Evolutionary conservation across 352 stramenopile genomes (phyloP), one percentile per base, ranked within the genome.

Genomic region (Pilasporangium apinafurcum): DNA sequence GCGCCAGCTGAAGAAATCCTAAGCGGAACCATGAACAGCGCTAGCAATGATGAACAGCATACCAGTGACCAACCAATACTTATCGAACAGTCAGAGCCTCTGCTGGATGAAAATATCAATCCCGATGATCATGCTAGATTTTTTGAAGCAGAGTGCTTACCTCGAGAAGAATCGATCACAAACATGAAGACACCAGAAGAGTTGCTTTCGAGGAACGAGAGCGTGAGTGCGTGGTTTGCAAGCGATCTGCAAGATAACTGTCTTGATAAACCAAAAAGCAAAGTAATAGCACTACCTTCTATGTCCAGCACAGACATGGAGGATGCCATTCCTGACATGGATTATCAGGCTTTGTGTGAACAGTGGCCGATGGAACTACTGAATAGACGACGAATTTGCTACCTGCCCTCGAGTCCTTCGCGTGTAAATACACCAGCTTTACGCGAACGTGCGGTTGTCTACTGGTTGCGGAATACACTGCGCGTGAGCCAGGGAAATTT

Each of bases 401-500:
- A 65, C 51, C 36, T 58, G 25, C 53, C 49, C 28, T 44, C 28
- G 30, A 32, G 17, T n/a, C 46, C 38, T 18, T 25, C 31, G 12
- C 56, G 36, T 30, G 51, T 31, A 38, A 44, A 5, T 18, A 21
- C 8, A 32, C 6, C 9, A 29, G 16, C n/a, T 41, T 43, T 13
- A 26, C 32, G n/a, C 38, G 46, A n/a, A 26, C 40, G 49, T 18
- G 53, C 57, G 16, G 52, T 90, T 22, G 44, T 90, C 8, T 90
- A 90, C 48, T 90, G 77, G 77, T 63, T 87, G 49, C 74, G 76
- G 5, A 78, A 65, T 26, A 74, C 67, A 1, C 35, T 78, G 42
- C 77, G 77, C 3, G 62, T 82, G n/a, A 53, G 46, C 34, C 65
- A 86, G 14, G 66, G 67, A 8, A 90, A 90, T 46, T 86, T 76